A percentile compares a stretch with the other conserved stretches of the same genome.
Evolutionary conservation across 2,329 filamentous ascomycete species (phyloP).

Genomic region (Cercospora sp.): DNA sequence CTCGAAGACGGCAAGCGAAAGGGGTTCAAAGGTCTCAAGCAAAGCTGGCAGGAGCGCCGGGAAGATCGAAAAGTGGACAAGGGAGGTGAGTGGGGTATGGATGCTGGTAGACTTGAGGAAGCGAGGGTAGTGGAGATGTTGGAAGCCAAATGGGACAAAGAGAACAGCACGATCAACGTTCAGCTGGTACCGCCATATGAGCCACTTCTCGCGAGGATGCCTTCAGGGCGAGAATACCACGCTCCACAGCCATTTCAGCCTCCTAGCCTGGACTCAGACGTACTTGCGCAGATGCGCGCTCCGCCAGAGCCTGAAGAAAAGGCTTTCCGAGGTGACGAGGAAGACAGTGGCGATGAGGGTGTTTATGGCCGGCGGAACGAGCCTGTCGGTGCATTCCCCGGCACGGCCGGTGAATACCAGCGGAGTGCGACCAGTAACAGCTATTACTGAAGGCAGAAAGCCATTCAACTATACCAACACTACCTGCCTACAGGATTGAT

Average conservation of each 20-base stretch:
- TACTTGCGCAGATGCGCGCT: constrained; percentile 60
- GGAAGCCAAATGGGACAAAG: constrained; percentile 83
- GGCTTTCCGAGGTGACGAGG: constrained; percentile 47
- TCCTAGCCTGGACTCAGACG: constrained; percentile 63
- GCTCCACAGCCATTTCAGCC: constrained; percentile 66
- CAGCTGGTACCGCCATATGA: constrained; percentile 72
- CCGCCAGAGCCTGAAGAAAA: constrained; percentile 53
- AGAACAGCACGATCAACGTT: constrained; percentile 90
- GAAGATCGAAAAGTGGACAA: constrained; percentile 80
- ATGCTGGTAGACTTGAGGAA: constrained; percentile 84
- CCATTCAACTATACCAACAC: not conserved
- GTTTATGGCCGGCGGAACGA: constrained; percentile 30
- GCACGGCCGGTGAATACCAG: constrained; percentile 40
- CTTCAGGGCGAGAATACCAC: constrained; percentile 85
- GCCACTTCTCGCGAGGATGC: constrained; percentile 73
- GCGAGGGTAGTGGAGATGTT: constrained; percentile 82
- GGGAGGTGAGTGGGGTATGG: constrained; percentile 70
- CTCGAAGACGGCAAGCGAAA: constrained; percentile 51
- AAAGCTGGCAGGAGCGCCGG: constrained; percentile 71
- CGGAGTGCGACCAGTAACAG: constrained; percentile 35
- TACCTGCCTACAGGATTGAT: not conserved
- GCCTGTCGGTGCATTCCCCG: constrained; percentile 55
- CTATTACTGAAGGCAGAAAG: constrained; percentile 31
- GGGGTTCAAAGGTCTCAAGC: constrained; percentile 66
- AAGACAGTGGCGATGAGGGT: constrained; percentile 48